Base-by-base conservation (phyloP, 1,284 basidiomycete species). In the Irpex sp. region DNA sequence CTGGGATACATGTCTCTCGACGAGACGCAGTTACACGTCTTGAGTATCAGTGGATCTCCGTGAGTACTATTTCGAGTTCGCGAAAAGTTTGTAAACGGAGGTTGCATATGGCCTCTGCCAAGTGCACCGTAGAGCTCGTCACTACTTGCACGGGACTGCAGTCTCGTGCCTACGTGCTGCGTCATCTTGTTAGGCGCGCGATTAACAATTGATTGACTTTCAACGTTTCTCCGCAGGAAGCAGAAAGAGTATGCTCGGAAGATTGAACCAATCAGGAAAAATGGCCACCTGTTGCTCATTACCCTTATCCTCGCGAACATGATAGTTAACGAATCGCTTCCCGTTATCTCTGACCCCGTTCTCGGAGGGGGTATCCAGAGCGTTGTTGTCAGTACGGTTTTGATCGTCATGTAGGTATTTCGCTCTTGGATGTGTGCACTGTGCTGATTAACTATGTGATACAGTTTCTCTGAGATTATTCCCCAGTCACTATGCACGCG, bases 1-100 rank as follows among this genome's bases (percentile, higher is more conserved):
- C 77, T 91, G 56, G 94, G 94, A 5, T 96, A 95, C 74, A 95
- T 96, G 91, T 92, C 89, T 67, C 81, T 96, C 68, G 94, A 95
- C 74, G 91, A 91, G 73, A 96, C 94, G 5, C 93, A 96, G 78
- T 82, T 96, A 28, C 88, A 91, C 69, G 94, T 96, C 1, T 78
- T 96, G 14, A 84, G 88, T 64, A 87, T 93, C 59, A 91, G 90
- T 61, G 94, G 94, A 12, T 91, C 89, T 12, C 82, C 87, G 80
- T 91, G 68, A 62, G 88, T 82, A 33, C 14, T 37, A 8, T 55
- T 21, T 58, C 56, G 14, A 45, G 12, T 45, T 45, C n/a, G 39
- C n/a, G 2, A 45, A 14, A n/a, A 14, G 10, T n/a, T 42, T 10
- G 39, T 28, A 28, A 28, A 5, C 28, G 28, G 28, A 28, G 28